A percentile compares a stretch with the other conserved stretches of the same genome.
Evolutionary conservation across 2,329 filamentous ascomycete genomes (phyloP).

Genomic region (Aspergillus ustus): DNA sequence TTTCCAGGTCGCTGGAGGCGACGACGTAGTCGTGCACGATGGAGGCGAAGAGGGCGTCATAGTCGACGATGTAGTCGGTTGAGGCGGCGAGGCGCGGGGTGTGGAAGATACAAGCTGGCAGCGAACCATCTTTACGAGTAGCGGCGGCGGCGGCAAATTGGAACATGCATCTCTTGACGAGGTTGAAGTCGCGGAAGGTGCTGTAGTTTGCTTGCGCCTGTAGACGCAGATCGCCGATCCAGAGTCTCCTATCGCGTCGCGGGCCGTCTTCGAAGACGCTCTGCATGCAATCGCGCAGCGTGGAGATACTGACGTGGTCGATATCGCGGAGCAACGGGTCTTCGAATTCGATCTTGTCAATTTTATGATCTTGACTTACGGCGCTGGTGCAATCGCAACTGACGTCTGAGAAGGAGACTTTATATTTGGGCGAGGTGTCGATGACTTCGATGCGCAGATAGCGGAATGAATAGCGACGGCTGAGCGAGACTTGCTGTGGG

Average conservation of each 20-base stretch:
- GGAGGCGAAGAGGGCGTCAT: constrained; percentile 6
- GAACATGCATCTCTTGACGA: constrained; percentile 7
- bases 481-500: background rate
- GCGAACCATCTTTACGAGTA: constrained; percentile 3
- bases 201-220: background rate
- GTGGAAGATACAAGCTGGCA: constrained; percentile 7
- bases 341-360: too few species aligned
- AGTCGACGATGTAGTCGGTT: constrained; percentile 11
- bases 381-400: too few species aligned
- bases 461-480: constrained; percentile 5
- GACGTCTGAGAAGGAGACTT: background rate
- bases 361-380: too few species aligned
- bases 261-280: constrained; percentile 9
- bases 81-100: constrained; percentile 1
- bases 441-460: constrained; percentile 1
- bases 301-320: constrained; percentile 9
- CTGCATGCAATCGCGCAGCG: constrained; percentile 10
- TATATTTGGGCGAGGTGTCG: constrained; percentile 4
- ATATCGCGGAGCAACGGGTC: background rate
- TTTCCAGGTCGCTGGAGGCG: background rate
- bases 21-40: constrained; percentile 9
- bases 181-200: background rate
- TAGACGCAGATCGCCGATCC: constrained; percentile 7
- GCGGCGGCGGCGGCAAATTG: constrained; percentile 1
- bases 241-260: background rate